Percentiles rank a stretch among this genome's conserved stretches.
These are phyloP conservation scores for Erythrobasidium hasegawianum DNA, from an alignment of 1,284 basidiomycete genomes.

Conservation along the genomic window DNA sequence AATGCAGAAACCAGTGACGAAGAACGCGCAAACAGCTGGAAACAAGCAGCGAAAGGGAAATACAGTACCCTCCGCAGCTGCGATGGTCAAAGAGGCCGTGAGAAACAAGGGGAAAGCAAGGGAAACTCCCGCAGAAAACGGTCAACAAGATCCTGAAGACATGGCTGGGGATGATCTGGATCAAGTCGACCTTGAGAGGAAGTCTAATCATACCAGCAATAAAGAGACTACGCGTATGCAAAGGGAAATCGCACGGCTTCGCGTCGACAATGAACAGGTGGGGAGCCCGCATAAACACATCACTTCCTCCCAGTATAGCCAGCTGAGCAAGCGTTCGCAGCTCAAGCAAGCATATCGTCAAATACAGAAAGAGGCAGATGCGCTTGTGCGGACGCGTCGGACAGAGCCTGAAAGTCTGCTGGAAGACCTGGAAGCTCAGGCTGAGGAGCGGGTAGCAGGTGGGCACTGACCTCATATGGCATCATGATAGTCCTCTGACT, in stretches of 20 bases:
- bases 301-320: not conserved
- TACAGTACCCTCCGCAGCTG: not conserved
- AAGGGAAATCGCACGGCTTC: not conserved
- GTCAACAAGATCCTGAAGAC: not conserved
- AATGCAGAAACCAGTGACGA: too few species aligned
- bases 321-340: not conserved
- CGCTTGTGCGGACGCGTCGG: not conserved
- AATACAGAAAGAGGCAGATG: conserved; percentile 1
- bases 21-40: too few species aligned
- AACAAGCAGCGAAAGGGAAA: too few species aligned
- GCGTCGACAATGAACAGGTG: not conserved
- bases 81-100: not conserved
- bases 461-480: not conserved
- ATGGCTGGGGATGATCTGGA: not conserved
- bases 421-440: not conserved
- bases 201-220: not conserved
- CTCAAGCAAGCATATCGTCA: conserved; percentile 1
- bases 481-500: not conserved
- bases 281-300: not conserved
- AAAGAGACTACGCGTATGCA: not conserved
- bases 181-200: not conserved
- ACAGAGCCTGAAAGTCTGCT: not conserved
- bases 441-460: not conserved
- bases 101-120: not conserved
- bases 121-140: not conserved